A percentile compares a stretch with the other conserved stretches of the same genome.
Conservation (phyloP, 192 early-diverging fungal species). For the Linnemannia exigua region DNA sequence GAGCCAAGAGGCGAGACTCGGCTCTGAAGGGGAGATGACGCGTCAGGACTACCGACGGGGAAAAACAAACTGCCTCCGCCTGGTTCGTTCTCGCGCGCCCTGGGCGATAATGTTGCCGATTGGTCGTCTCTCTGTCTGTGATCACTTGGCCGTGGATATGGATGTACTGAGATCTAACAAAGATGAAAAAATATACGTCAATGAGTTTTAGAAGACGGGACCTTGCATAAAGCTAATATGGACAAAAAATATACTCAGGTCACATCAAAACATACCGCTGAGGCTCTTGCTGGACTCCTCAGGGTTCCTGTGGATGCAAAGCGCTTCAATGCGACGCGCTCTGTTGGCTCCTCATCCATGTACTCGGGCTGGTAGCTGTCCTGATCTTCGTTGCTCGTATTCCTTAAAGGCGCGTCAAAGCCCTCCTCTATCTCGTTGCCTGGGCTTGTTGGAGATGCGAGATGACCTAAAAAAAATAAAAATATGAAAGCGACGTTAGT, state of each 20-base stretch:
- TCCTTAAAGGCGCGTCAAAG: conserved; percentile 2
- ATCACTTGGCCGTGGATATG: conserved; percentile 13
- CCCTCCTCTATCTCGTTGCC: conserved; percentile 10
- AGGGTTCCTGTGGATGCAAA: conserved; percentile 49
- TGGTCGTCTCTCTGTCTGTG: conserved; percentile 20
- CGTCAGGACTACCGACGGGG: conserved; percentile 36
- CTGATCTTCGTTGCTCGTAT: neutral
- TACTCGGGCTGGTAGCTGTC: conserved; percentile 6
- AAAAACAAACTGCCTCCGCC: conserved; percentile 25
- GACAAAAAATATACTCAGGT: neutral
- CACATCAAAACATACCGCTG: conserved; percentile 26
- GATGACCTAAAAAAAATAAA: conserved; percentile 5
- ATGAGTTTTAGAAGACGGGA: neutral
- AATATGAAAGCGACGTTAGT: neutral
- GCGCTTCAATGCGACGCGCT: conserved; percentile 31
- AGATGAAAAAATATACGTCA: neutral
- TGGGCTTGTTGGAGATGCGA: conserved; percentile 25
- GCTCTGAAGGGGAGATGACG: conserved; percentile 5
- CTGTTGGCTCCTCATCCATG: conserved; percentile 33
- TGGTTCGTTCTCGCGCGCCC: conserved; percentile 20
- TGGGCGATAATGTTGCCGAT: conserved; percentile 24
- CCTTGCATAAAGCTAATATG: neutral
- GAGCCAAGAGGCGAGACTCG: conserved; percentile 35
- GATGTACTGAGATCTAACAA: conserved; percentile 8
- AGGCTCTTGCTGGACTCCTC: conserved; percentile 1